Evolutionary conservation across 2,329 filamentous ascomycete species (phyloP), one percentile per base, ranked within the genome.

Genomic region (Coleophoma crateriformis): DNA sequence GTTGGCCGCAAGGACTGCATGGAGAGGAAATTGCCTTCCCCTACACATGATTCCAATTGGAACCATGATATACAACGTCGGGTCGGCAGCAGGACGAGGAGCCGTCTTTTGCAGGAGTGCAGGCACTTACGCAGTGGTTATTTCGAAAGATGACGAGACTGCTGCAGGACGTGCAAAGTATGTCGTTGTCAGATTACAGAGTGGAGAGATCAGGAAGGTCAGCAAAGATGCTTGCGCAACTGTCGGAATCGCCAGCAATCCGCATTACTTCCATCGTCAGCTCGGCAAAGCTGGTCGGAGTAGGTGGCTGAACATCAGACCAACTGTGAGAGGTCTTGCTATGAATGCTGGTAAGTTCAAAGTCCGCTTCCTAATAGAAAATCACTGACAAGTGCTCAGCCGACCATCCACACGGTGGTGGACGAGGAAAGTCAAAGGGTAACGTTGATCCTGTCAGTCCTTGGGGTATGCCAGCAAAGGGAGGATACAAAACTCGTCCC

Each of bases 351-450:
- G 87, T 89, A 73, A 65, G 79, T 68, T 39, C 14, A 49, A 50
- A 32, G 22, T 38, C 2, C 48, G 34, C 40, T 20, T 45, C 33
- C 47, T 57, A 59, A 53, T 61, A 49, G 38, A 33, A 8, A 3
- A 13, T 17, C 14, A 42, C 59, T 64, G 55, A 64, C 58, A 46
- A 41, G 42, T 32, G 46, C 53, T 41, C 62, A 83, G 88, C 84
- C 62, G 94, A 99, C 65, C 94, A 99, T 78, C 94, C 94, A 64
- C 94, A 99, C 70, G 94, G 94, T 81, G 94, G 94, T 87, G 94
- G 94, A 71, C 84, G 95, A 78, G 94, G 94, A 75, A 99, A 99
- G 75, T 96, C 90, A 50, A 99, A 99, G 88, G 90, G 94, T 82
- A 96, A 96, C 67, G 84, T 91, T 54, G 79, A 95, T 66, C 94